Evolutionary conservation across 129 eudicot species (phyloP), one percentile per base, ranked within the genome.

Genomic region (Chrysanthemum seticuspe): DNA sequence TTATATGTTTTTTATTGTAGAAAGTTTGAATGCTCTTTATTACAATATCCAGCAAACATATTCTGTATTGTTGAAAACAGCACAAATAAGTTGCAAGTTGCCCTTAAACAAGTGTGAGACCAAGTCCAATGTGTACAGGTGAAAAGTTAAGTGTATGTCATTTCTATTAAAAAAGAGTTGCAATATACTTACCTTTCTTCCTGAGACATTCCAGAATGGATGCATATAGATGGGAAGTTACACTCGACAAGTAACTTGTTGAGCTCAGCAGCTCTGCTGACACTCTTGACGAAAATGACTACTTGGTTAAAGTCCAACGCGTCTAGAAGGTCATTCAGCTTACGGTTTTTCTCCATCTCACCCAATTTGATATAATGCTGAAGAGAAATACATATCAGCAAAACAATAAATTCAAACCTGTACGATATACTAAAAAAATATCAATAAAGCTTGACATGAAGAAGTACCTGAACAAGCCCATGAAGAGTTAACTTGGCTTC

Each of bases 141-240:
- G 3, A 3, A 6, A 23, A 27, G 29, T 49, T 8, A 15, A 44
- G 13, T 25, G n/a, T 62, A 5, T 5, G 0, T 7, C 47, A 40
- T 40, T 36, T 36, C 44, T 1, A 9, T 36, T 36, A 36, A 36
- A 36, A 36, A 36, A 36, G 7, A 13, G 45, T 29, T 29, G 51
- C 45, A 45, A 5, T 14, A 54, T 16, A 79, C 83, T 61, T 50
- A 76, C 97, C 97, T 92, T 80, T 92, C 97, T 82, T 92, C 97
- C 72, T 92, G 97, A 13, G 97, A 81, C 97, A 92, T 92, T 53
- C 97, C 97, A 72, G 97, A 92, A 69, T 92, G 97, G 67, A 92
- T 92, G 76, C 96, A 89, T 3, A 92, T 92, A 31, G 97, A 92
- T 60, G 97, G 97, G 40, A 92, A 92, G 71, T 92, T 92, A 81